phyloP scores from a whole-genome alignment of 768 basidiomycete genomes.

The Collybia sp. region DNA sequence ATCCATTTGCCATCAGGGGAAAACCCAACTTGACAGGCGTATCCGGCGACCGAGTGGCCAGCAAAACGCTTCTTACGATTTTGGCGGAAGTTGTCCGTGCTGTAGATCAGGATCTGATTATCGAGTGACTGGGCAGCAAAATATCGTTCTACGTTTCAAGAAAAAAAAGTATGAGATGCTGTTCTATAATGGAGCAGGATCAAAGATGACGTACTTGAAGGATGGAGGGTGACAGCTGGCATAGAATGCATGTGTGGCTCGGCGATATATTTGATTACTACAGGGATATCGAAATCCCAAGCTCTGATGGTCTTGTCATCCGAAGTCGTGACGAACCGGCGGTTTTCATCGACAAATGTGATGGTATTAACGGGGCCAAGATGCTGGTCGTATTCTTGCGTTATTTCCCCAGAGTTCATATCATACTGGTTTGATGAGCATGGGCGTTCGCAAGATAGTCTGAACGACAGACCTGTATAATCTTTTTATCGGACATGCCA shows the following conservation, averaged over 20 bases:
- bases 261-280: constrained; percentile 99
- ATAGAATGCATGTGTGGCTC: constrained; percentile 99
- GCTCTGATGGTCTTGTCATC: constrained; percentile 99
- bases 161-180: constrained; percentile 7
- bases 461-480: constrained; percentile 73
- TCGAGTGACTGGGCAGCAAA: constrained; percentile 97
- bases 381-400: constrained; percentile 98
- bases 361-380: constrained; percentile 98
- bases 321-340: constrained; percentile 95
- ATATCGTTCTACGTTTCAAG: constrained; percentile 65
- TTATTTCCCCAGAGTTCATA: constrained; percentile 91
- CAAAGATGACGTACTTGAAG: constrained; percentile 66
- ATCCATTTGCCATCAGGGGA: constrained; percentile 99
- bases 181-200: constrained; percentile 3
- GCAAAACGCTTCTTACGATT: constrained; percentile 98
- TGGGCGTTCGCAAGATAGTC: background rate
- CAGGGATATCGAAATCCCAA: constrained; percentile 99
- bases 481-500: constrained; percentile 99
- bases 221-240: constrained; percentile 96
- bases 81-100: constrained; percentile 97
- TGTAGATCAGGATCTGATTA: constrained; percentile 97
- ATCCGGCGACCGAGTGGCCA: constrained; percentile 95
- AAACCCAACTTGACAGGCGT: constrained; percentile 96
- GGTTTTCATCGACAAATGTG: constrained; percentile 97
- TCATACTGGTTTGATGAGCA: constrained; percentile 69